Percentiles rank a stretch among this genome's conserved stretches.
Conservation (phyloP, 164 flowering plant genomes). For the Aristolochia californica region DNA sequence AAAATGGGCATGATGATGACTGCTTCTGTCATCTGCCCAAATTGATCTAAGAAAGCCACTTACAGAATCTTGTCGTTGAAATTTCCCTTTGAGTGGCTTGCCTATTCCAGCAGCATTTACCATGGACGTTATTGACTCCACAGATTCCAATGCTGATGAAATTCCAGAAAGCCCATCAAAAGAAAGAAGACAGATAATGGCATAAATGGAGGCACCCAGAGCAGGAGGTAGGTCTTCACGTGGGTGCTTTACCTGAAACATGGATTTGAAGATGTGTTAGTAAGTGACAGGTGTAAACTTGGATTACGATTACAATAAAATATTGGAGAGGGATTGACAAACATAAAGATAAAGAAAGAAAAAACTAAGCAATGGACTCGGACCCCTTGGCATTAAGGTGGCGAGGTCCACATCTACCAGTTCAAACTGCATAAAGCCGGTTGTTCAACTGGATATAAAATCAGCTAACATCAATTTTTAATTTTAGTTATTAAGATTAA, state of each 20-base stretch:
- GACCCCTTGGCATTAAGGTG: too few relatives aligned
- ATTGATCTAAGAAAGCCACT: slow-evolving; percentile 19
- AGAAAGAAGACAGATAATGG: slow-evolving; percentile 61
- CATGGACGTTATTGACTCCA: slow-evolving; percentile 32
- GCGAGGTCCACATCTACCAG: too few relatives aligned
- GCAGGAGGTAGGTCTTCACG: slow-evolving; percentile 47
- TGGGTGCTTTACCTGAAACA: slow-evolving; percentile 56
- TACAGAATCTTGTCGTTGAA: slow-evolving; percentile 3
- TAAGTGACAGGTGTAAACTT: too few relatives aligned
- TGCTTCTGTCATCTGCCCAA: slow-evolving; percentile 4
- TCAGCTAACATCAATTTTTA: too few relatives aligned
- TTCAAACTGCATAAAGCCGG: too few relatives aligned
- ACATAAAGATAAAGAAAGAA: too few relatives aligned
- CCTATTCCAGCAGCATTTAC: slow-evolving; percentile 25
- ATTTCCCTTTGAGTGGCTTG: slow-evolving; percentile 11
- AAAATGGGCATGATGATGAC: slow-evolving; percentile 9
- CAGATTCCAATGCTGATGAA: slow-evolving; percentile 19
- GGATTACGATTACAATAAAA: too few relatives aligned
- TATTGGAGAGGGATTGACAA: too few relatives aligned
- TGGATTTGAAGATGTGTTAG: not conserved
- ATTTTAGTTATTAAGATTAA: too few relatives aligned
- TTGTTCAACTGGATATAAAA: too few relatives aligned
- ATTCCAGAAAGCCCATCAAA: slow-evolving; percentile 59
- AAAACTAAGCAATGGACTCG: too few relatives aligned
- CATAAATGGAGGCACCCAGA: slow-evolving; percentile 55